Conservation (phyloP, 2,329 filamentous ascomycete species). For the Fusarium sulawesiense region DNA sequence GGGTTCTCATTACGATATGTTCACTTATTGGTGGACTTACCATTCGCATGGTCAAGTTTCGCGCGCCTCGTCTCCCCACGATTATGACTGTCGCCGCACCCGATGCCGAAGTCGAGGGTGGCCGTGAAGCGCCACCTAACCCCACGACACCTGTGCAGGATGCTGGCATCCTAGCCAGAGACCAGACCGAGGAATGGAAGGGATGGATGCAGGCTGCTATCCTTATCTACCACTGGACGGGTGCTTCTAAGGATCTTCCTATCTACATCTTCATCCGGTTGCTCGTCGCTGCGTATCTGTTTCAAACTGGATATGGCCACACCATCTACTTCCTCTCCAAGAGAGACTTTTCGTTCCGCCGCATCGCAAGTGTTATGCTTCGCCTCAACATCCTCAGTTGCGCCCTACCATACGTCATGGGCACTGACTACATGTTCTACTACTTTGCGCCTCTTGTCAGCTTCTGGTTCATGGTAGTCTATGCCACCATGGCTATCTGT, state of each 20-base stretch:
- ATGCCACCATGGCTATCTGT: slow-evolving; percentile 59
- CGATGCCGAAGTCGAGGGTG: background rate
- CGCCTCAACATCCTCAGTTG: slow-evolving; percentile 68
- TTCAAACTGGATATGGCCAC: slow-evolving; percentile 72
- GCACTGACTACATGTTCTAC: slow-evolving; percentile 63
- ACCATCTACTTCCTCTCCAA: slow-evolving; percentile 67
- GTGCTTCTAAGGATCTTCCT: slow-evolving; percentile 58
- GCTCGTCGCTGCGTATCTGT: slow-evolving; percentile 68
- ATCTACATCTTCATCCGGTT: slow-evolving; percentile 67
- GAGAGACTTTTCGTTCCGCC: slow-evolving; percentile 66
- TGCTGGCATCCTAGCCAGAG: slow-evolving; percentile 52
- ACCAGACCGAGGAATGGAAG: slow-evolving; percentile 74
- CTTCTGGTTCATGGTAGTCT: slow-evolving; percentile 73
- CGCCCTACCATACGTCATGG: slow-evolving; percentile 65
- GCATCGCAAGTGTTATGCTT: slow-evolving; percentile 64
- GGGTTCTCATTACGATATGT: slow-evolving; percentile 25
- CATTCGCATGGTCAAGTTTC: slow-evolving; percentile 33
- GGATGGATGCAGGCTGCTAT: slow-evolving; percentile 70
- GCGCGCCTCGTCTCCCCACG: slow-evolving; percentile 20
- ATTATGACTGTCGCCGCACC: background rate
- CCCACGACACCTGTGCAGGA: slow-evolving; percentile 23
- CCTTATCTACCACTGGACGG: slow-evolving; percentile 68
- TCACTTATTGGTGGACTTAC: slow-evolving; percentile 24
- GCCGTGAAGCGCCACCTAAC: background rate
- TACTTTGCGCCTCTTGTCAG: slow-evolving; percentile 69